Base-by-base conservation (phyloP, 2,329 filamentous ascomycete species). In the Knoxdaviesia proteae region DNA sequence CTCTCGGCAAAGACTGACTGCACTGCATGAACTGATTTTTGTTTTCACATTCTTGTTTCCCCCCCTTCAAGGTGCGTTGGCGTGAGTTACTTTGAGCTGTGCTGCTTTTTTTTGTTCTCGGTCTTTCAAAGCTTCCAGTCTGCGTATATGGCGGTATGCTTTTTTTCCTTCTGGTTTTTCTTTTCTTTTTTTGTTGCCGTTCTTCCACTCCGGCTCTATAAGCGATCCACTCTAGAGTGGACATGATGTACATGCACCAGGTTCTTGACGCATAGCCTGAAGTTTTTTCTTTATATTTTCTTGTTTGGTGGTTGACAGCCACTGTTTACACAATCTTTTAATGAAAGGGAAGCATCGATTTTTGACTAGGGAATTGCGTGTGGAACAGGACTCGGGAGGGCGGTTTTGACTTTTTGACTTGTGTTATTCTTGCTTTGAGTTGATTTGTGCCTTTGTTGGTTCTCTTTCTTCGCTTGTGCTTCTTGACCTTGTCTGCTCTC, bases 321-420 rank as follows among this genome's bases (percentile, higher is more conserved):
- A 20, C 52, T 49, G 45, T 46, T 41, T 42, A 9, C 3, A 9
- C 11, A 36, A 36, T 36, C 9, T 11, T 36, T 36, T 36, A 11
- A 36, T 9, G 9, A 36, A 36, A 36, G 34, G 8, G 34, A 20
- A 20, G 20, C 20, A 20, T 20, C 20, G 2, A 20, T 20, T 20
- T 20, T 20, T 20, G 20, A 20, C 20, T 3, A 20, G 20, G 20
- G 20, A 20, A 20, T 20, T 20, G 20, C 20, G 20, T 20, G 20
- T 20, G 20, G 20, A 3, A 20, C 20, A 20, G 20, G 20, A 20
- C 20, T 20, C 20, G 20, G 20, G 20, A 20, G 20, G 20, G 20
- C 3, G 20, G 20, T 20, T 20, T 20, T 20, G 20, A 20, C 20
- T 20, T 20, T 20, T 20, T 20, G 20, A 2, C 3, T 20, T 20